Percentiles rank a stretch among this genome's conserved stretches.
These are phyloP conservation scores for Annona squamosa DNA, from an alignment of 164 flowering plant genomes.

Conservation along the genomic window DNA sequence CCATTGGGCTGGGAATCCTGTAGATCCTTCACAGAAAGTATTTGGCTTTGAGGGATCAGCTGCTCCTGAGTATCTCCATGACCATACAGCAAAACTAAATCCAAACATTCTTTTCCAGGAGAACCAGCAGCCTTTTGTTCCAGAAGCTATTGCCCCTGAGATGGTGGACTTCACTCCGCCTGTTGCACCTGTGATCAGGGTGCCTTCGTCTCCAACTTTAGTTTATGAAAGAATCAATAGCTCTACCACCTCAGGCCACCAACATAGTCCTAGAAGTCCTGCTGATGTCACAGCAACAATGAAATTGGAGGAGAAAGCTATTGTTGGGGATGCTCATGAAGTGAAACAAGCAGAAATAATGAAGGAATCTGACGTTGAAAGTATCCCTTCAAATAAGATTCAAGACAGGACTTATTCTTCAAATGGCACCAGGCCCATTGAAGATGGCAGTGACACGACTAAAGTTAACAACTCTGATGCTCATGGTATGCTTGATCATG, in stretches of 20 bases:
- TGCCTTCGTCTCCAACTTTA: constrained; percentile 20
- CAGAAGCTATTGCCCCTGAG: constrained; percentile 27
- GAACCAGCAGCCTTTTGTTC: constrained; percentile 17
- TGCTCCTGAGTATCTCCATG: constrained; percentile 36
- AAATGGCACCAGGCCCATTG: constrained; percentile 17
- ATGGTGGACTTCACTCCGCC: constrained; percentile 17
- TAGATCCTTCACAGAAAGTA: constrained; percentile 26
- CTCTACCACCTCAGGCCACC: constrained; percentile 14
- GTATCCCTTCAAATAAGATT: constrained; percentile 7
- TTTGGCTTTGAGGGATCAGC: constrained; percentile 48
- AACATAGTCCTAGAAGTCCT: constrained; percentile 12
- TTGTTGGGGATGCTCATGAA: constrained; percentile 18
- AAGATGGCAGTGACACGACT: constrained; percentile 17
- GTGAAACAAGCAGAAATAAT: constrained; percentile 9
- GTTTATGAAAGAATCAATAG: constrained; percentile 21
- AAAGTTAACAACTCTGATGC: constrained; percentile 20
- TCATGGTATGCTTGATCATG: constrained; percentile 22
- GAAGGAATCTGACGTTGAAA: constrained; percentile 18
- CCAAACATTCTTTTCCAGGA: constrained; percentile 26
- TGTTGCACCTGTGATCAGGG: constrained; percentile 14
- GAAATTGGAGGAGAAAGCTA: constrained; percentile 19
- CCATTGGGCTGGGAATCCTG: constrained; percentile 32
- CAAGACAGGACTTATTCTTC: constrained; percentile 14
- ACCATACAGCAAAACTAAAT: constrained; percentile 27
- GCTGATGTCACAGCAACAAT: constrained; percentile 12